Percentiles rank a stretch among this genome's conserved stretches.
phyloP scores from a whole-genome alignment of 495 filamentous ascomycete species.

The Neurospora sp. region DNA sequence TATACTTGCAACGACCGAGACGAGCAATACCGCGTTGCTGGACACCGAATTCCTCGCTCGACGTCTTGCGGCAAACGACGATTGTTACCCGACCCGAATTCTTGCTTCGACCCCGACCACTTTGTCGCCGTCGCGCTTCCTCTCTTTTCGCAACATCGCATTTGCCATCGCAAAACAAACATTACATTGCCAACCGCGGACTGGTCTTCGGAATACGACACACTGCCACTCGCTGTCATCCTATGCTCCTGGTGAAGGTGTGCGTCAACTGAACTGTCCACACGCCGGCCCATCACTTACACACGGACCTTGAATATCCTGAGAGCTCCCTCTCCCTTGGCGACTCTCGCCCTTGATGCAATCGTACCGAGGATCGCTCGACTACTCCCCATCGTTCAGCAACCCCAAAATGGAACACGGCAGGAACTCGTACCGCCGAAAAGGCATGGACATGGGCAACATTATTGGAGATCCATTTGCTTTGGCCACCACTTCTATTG shows the following conservation, averaged over 20 bases:
- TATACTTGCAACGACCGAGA: background rate
- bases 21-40: background rate
- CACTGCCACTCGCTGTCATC: background rate
- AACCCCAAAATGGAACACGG: conserved; percentile 61
- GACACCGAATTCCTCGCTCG: background rate
- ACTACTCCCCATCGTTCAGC: conserved; percentile 64
- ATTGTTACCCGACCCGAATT: background rate
- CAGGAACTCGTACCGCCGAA: conserved; percentile 45
- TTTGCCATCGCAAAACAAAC: background rate
- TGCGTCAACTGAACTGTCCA: conserved; percentile 21
- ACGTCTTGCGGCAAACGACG: background rate
- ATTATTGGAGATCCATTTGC: conserved; percentile 95
- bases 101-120: background rate
- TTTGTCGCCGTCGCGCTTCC: background rate
- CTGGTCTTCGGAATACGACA: background rate
- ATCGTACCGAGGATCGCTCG: conserved; percentile 55
- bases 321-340: conserved; percentile 2
- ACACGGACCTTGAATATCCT: conserved; percentile 4
- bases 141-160: background rate
- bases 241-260: conserved; percentile 9
- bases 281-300: conserved; percentile 1
- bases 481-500: conserved; percentile 85
- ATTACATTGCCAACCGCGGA: background rate
- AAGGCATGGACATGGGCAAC: conserved; percentile 67
- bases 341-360: conserved; percentile 45